phyloP scores from a whole-genome alignment of 495 filamentous ascomycete species.

The Trichoderma virens region DNA sequence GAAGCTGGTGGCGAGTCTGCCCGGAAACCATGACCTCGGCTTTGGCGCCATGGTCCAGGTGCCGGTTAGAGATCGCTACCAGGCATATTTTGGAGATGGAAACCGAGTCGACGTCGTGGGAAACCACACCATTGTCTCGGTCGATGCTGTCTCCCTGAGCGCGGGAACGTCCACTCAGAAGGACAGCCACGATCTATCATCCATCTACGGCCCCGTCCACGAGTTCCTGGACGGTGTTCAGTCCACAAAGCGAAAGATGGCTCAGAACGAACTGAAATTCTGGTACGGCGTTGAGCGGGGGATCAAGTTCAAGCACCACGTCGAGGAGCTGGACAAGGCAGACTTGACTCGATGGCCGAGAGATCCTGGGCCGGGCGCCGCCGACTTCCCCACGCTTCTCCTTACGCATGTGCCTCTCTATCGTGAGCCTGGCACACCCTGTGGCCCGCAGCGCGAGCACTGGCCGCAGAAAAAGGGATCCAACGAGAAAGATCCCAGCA shows the following conservation, averaged over 20 bases:
- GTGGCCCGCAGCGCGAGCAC: conserved; percentile 80
- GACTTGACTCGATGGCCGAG: conserved; percentile 32
- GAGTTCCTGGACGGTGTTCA: conserved; percentile 66
- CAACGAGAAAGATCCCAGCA: conserved; percentile 57
- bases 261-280: conserved; percentile 46
- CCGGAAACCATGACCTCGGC: conserved; percentile 96
- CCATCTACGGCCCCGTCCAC: conserved; percentile 66
- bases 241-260: conserved; percentile 40
- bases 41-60: conserved; percentile 79
- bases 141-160: conserved; percentile 82
- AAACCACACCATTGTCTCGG: conserved; percentile 90
- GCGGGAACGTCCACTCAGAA: conserved; percentile 44
- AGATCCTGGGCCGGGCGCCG: conserved; percentile 29
- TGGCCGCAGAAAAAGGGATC: conserved; percentile 61
- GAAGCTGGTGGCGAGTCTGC: conserved; percentile 71
- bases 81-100: conserved; percentile 79
- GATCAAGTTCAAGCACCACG: conserved; percentile 42
- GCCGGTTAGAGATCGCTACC: conserved; percentile 71
- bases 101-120: conserved; percentile 85
- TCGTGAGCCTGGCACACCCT: conserved; percentile 70
- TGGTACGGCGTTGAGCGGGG: conserved; percentile 41
- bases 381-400: conserved; percentile 72
- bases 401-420: conserved; percentile 89
- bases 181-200: conserved; percentile 36
- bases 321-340: conserved; percentile 38